Evolutionary conservation across 2,329 filamentous ascomycete genomes (phyloP), one percentile per base, ranked within the genome.

Genomic region (Acarospora socialis): DNA sequence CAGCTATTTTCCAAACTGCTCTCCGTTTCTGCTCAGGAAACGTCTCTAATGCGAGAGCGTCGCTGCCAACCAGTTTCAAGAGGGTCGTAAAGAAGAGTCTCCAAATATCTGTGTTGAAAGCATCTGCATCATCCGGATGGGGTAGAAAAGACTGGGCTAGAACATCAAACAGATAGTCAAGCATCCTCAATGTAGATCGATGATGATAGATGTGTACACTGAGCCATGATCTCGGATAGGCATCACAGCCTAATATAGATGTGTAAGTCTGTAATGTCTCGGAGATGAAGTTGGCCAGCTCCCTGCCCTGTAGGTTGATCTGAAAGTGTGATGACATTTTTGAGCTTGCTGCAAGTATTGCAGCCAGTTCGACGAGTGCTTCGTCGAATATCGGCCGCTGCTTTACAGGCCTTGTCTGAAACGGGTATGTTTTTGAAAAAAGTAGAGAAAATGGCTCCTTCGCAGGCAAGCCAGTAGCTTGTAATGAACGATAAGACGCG

Each of bases 1-100:
- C 90, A 3, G 87, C 90, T 50, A 98, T 94, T 60, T 95, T 98
- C 90, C 92, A 98, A 1, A 95, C 87, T 1, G 90, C 87, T 34
- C 90, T 68, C 27, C 90, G 68, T 59, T 95, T 98, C 57, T 98
- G 90, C 53, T 98, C 92, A 0, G 90, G 84, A 50, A 94, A 95
- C 0, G 86, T 93, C 52, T 98, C 90, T 21, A 98, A 68, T 0
- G 90, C 86, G 13, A 98, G 67, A 0, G 79, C 81, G 21, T 86
- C 76, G 47, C 84, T 94, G 4, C 82, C 81, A 3, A 98, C 82
- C 3, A 95, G 74, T 49, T 81, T 84, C 17, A 98, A 66, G 18
- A 98, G 61, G 0, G 84, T 87, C 12, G 77, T 79, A 51, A 98
- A 94, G 59, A 93, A 94, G 19, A 79, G 66, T 43, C 87, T 86